phyloP scores from a whole-genome alignment of 2,329 filamentous ascomycete species.

The Penicillium sp. region DNA sequence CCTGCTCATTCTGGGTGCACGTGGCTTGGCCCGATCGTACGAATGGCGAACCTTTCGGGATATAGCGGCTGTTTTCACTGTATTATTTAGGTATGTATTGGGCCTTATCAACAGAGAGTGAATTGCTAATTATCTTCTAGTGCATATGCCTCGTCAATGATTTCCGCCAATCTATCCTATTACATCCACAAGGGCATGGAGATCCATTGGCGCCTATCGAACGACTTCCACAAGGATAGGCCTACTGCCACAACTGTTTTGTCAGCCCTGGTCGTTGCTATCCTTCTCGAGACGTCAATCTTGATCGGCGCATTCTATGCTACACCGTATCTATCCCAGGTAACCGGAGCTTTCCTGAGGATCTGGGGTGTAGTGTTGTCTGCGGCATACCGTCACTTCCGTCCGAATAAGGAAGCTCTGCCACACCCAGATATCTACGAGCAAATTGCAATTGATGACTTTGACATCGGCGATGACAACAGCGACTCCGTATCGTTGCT shows the following conservation, averaged over 20 bases:
- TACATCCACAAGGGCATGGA: slow-evolving; percentile 20
- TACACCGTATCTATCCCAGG: slow-evolving; percentile 12
- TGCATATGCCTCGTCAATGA: slow-evolving; percentile 14
- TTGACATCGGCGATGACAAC: slow-evolving; percentile 12
- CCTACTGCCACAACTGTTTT: slow-evolving; percentile 11
- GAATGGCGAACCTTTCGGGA: slow-evolving; percentile 4
- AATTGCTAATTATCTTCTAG: slow-evolving; percentile 8
- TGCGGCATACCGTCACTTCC: neutral
- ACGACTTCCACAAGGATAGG: slow-evolving; percentile 11
- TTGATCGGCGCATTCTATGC: slow-evolving; percentile 11
- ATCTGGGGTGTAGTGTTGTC: slow-evolving; percentile 10
- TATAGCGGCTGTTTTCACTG: slow-evolving; percentile 3
- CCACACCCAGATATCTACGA: slow-evolving; percentile 20
- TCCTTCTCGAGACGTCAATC: slow-evolving; percentile 13
- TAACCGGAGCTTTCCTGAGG: slow-evolving; percentile 6
- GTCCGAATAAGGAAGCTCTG: neutral
- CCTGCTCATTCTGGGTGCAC: slow-evolving; percentile 11
- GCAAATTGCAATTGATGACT: slow-evolving; percentile 18
- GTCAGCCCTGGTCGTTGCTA: slow-evolving; percentile 11
- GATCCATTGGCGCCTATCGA: slow-evolving; percentile 24
- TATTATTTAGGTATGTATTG: slow-evolving; percentile 7
- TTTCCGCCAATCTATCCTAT: slow-evolving; percentile 21
- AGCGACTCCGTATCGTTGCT: slow-evolving; percentile 10
- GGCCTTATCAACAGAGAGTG: neutral
- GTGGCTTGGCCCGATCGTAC: slow-evolving; percentile 12